Conservation (phyloP, 352 stramenopile species). For the Phytophthora syringae region DNA sequence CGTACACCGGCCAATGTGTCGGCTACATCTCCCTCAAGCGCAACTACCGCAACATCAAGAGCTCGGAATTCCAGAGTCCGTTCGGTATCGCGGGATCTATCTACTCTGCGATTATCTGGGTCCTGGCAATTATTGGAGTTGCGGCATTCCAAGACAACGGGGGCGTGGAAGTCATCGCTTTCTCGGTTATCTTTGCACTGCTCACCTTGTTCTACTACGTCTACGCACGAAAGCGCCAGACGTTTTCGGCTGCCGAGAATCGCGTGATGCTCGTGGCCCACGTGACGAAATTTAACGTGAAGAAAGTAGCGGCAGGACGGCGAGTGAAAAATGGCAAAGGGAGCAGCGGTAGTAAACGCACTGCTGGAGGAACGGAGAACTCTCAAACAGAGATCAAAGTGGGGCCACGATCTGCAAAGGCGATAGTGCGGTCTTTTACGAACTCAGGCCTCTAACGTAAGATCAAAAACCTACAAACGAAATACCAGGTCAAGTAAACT, state of each 20-base stretch:
- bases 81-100: slow-evolving; percentile 39
- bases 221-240: slow-evolving; percentile 44
- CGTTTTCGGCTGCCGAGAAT: slow-evolving; percentile 50
- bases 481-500: too few species aligned
- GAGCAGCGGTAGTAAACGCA: slow-evolving; percentile 14
- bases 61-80: slow-evolving; percentile 47
- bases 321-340: neutral
- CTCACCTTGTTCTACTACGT: slow-evolving; percentile 43
- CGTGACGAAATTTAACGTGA: slow-evolving; percentile 49
- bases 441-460: neutral
- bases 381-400: slow-evolving; percentile 21
- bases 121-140: slow-evolving; percentile 31
- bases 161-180: slow-evolving; percentile 29
- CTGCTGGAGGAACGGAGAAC: slow-evolving; percentile 17
- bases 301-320: slow-evolving; percentile 16
- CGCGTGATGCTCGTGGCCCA: slow-evolving; percentile 52
- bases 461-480: neutral
- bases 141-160: slow-evolving; percentile 36
- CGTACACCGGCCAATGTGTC: slow-evolving; percentile 49
- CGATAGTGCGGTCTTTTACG: neutral
- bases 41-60: slow-evolving; percentile 50
- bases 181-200: slow-evolving; percentile 12
- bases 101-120: slow-evolving; percentile 38
- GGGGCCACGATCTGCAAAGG: slow-evolving; percentile 22
- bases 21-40: slow-evolving; percentile 48